Evolutionary conservation across 441 rosid species (phyloP).

Genomic region (Erodium moschatum): DNA sequence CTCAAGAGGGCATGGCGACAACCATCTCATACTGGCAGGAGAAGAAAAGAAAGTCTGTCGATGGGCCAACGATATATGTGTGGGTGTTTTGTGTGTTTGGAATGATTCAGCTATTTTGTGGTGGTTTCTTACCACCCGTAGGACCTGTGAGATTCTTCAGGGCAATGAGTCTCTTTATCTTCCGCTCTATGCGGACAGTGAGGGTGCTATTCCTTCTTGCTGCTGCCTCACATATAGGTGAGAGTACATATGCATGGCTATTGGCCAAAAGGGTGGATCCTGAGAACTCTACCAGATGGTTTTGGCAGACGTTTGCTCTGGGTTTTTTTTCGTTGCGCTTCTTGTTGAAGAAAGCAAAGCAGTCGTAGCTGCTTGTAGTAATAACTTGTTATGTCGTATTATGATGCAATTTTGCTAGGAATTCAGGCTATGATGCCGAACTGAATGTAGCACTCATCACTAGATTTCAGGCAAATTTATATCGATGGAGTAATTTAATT

Average conservation of each 20-base stretch:
- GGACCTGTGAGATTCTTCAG: constrained; percentile 58
- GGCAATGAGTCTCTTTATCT: constrained; percentile 45
- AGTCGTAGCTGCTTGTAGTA: not conserved
- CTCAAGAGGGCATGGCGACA: constrained; percentile 80
- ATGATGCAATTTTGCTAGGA: not conserved
- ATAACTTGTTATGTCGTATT: not conserved
- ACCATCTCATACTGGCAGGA: constrained; percentile 74
- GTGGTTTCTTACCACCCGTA: constrained; percentile 56
- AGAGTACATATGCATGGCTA: constrained; percentile 56
- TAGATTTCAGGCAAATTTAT: too few relatives aligned
- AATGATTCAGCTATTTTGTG: constrained; percentile 39
- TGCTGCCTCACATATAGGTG: constrained; percentile 36
- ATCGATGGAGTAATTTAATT: too few relatives aligned
- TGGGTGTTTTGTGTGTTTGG: constrained; percentile 53
- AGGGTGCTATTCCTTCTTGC: constrained; percentile 35
- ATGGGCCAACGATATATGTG: constrained; percentile 59
- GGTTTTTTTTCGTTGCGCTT: constrained; percentile 59
- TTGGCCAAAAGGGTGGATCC: constrained; percentile 69
- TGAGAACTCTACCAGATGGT: constrained; percentile 69
- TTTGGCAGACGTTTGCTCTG: constrained; percentile 73
- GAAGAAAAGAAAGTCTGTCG: constrained; percentile 53
- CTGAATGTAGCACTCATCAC: too few relatives aligned
- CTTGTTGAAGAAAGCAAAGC: constrained; percentile 51
- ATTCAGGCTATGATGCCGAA: too few relatives aligned
- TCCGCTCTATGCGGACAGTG: constrained; percentile 38